Conservation (phyloP, 305 asterid species). For the Rubia occidens region DNA sequence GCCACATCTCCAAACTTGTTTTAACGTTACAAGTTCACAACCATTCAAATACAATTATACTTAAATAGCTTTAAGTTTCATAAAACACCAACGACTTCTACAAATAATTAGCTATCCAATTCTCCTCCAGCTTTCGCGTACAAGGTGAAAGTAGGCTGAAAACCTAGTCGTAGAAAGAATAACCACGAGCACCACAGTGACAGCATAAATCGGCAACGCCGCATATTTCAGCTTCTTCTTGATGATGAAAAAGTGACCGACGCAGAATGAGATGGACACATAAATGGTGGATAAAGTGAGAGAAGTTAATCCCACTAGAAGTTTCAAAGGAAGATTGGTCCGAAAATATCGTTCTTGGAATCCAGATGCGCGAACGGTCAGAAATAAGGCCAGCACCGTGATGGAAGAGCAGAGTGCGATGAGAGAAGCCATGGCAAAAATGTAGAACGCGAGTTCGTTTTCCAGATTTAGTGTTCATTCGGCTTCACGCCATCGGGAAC, state of each 20-base stretch:
- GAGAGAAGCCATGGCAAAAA: slow-evolving; percentile 20
- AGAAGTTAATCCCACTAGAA: slow-evolving; percentile 26
- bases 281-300: slow-evolving; percentile 26
- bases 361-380: slow-evolving; percentile 19
- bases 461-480: slow-evolving; percentile 9
- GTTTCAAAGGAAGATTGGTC: slow-evolving; percentile 13
- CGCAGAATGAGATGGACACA: slow-evolving; percentile 29
- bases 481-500: slow-evolving; percentile 22
- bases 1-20: too few species aligned
- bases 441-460: slow-evolving; percentile 5
- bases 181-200: not conserved
- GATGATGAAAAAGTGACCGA: slow-evolving; percentile 28
- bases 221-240: slow-evolving; percentile 16
- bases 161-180: slow-evolving; percentile 10
- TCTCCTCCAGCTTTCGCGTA: too few species aligned
- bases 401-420: slow-evolving; percentile 19
- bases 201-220: slow-evolving; percentile 20
- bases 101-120: too few species aligned
- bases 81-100: too few species aligned
- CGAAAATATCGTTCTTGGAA: slow-evolving; percentile 13
- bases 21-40: too few species aligned
- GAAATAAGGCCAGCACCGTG: slow-evolving; percentile 18
- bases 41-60: too few species aligned
- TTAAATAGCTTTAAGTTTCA: too few species aligned
- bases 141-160: too few species aligned